phyloP scores from a whole-genome alignment of 371 early-diverging fungal genomes.

The Amoeboaphelidium protococcarum region DNA sequence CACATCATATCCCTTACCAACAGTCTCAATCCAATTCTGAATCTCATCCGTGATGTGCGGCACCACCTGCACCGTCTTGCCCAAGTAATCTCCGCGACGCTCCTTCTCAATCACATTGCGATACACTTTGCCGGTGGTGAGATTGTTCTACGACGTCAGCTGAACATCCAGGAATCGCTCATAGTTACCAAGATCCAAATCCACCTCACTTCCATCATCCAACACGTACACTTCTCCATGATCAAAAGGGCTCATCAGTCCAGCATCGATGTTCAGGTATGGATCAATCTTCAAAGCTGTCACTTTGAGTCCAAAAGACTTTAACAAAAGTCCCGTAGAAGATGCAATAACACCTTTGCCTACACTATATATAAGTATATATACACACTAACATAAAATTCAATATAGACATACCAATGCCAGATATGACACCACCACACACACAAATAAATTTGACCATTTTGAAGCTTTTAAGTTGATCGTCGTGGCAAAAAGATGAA shows the following conservation, averaged over 20 bases:
- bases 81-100: constrained; percentile 86
- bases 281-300: constrained; percentile 99
- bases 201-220: constrained; percentile 98
- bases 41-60: constrained; percentile 94
- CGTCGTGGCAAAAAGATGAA: too few relatives aligned
- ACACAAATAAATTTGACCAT: constrained; percentile 75
- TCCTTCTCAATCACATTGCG: constrained; percentile 76
- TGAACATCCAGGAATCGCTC: constrained; percentile 90
- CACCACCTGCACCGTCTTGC: constrained; percentile 96
- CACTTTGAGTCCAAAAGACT: constrained; percentile 75
- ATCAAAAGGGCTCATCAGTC: constrained; percentile 86
- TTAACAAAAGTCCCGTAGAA: constrained; percentile 82
- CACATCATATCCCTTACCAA: constrained; percentile 70
- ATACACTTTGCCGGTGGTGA: constrained; percentile 97
- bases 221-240: constrained; percentile 98
- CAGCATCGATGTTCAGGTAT: constrained; percentile 97
- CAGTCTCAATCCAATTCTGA: constrained; percentile 88
- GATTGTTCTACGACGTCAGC: constrained; percentile 83
- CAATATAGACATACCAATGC: too few relatives aligned
- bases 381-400: too few relatives aligned
- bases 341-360: constrained; percentile 98
- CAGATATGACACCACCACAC: constrained; percentile 95
- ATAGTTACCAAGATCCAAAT: constrained; percentile 97
- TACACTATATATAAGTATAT: constrained; percentile 26
- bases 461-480: not conserved